Evolutionary conservation across 1,284 basidiomycete species (phyloP).

Genomic region (Cryptococcus sp.): DNA sequence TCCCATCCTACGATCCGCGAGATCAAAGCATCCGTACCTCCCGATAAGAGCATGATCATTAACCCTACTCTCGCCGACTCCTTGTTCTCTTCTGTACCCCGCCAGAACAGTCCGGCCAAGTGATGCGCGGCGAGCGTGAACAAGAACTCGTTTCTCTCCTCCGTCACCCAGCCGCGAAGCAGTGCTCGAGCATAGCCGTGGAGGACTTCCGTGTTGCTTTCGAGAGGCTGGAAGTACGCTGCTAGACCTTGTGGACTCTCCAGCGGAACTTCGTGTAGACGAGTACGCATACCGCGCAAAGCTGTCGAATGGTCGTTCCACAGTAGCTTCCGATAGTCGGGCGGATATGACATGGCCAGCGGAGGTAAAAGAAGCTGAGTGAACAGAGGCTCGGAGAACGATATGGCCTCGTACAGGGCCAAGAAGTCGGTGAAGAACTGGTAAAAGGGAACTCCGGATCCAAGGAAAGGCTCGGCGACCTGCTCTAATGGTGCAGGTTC

Average conservation of each 20-base stretch:
- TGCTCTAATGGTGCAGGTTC: constrained; percentile 59
- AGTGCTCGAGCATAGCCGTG: constrained; percentile 56
- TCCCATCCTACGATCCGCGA: constrained; percentile 11
- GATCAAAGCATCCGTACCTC: constrained; percentile 9
- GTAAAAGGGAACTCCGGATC: constrained; percentile 72
- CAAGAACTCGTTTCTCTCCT: constrained; percentile 59
- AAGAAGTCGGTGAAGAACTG: constrained; percentile 93
- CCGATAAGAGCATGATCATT: constrained; percentile 9
- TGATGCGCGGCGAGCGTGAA: constrained; percentile 76
- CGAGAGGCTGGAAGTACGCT: constrained; percentile 72
- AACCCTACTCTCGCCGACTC: constrained; percentile 15
- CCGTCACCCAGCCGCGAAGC: constrained; percentile 44
- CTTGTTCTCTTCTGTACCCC: constrained; percentile 6
- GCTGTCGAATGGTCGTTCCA: constrained; percentile 74
- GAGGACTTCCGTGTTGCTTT: constrained; percentile 68
- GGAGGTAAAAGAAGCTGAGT: constrained; percentile 75
- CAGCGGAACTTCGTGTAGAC: constrained; percentile 30
- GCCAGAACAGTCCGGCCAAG: constrained; percentile 73
- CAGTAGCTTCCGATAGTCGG: constrained; percentile 80
- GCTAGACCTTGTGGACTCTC: constrained; percentile 54
- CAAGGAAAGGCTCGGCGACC: constrained; percentile 66
- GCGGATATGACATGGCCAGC: constrained; percentile 66
- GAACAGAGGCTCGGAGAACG: constrained; percentile 80
- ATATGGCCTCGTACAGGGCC: constrained; percentile 83
- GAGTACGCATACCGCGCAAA: constrained; percentile 61